A percentile compares a stretch with the other conserved stretches of the same genome.
Evolutionary conservation across 2,329 filamentous ascomycete species (phyloP).

Genomic region (Arachnopeziza araneosa): DNA sequence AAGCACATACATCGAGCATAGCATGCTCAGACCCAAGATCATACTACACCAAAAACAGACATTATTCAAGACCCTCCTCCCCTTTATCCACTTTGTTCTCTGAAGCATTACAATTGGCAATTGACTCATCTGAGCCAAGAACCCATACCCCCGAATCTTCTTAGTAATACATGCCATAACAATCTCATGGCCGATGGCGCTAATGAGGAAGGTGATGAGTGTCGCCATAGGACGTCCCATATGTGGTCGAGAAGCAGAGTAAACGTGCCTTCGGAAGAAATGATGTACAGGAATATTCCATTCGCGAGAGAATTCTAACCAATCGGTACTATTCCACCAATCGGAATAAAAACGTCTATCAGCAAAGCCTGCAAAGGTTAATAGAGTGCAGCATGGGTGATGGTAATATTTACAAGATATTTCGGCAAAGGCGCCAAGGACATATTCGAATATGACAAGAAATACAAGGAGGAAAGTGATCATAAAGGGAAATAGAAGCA

Average conservation of each 20-base stretch:
- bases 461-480: constrained; percentile 92
- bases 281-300: constrained; percentile 98
- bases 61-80: constrained; percentile 76
- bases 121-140: constrained; percentile 93
- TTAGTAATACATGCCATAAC: constrained; percentile 98
- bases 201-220: constrained; percentile 85
- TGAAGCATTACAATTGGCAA: constrained; percentile 92
- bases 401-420: constrained; percentile 56
- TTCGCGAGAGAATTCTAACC: constrained; percentile 92
- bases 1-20: constrained; percentile 24
- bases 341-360: constrained; percentile 89
- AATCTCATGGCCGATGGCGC: constrained; percentile 83
- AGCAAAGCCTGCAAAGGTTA: constrained; percentile 51
- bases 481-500: constrained; percentile 96
- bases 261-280: constrained; percentile 92
- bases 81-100: constrained; percentile 69
- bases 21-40: constrained; percentile 75
- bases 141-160: constrained; percentile 91
- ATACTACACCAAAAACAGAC: constrained; percentile 89
- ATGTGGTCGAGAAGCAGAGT: constrained; percentile 71
- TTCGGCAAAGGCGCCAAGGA: constrained; percentile 90
- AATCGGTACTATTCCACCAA: constrained; percentile 76
- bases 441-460: constrained; percentile 96
- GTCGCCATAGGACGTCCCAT: constrained; percentile 76
- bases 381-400: neutral